These are phyloP conservation scores for Colletotrichum sansevieriae DNA, from an alignment of 2,329 filamentous ascomycete species.

Conservation along the genomic window DNA sequence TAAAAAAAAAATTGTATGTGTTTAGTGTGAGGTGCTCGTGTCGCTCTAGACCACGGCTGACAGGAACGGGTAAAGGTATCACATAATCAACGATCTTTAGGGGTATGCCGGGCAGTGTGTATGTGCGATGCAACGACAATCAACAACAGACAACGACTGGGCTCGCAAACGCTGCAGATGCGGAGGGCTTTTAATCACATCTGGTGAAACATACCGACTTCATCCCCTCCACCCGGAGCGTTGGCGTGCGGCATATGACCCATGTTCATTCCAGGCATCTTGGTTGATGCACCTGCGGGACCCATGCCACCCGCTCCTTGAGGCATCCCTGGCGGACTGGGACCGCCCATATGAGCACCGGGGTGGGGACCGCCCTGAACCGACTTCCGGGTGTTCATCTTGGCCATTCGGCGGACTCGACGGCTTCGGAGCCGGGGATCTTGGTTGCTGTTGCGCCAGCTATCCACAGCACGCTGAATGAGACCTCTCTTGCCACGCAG, in stretches of 20 bases:
- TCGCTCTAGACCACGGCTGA: constrained; percentile 40
- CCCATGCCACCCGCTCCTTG: constrained; percentile 73
- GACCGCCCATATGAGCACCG: constrained; percentile 74
- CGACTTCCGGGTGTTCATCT: constrained; percentile 89
- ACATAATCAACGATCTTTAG: constrained; percentile 45
- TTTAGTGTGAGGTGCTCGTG: constrained; percentile 39
- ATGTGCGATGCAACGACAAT: constrained; percentile 45
- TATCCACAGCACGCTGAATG: constrained; percentile 97
- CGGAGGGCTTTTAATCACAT: constrained; percentile 72
- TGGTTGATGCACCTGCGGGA: constrained; percentile 64
- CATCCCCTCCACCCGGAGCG: constrained; percentile 77
- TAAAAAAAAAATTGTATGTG: constrained; percentile 34
- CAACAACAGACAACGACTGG: constrained; percentile 41
- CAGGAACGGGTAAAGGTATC: constrained; percentile 50
- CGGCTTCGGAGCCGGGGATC: constrained; percentile 91
- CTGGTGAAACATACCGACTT: constrained; percentile 99
- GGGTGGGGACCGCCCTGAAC: constrained; percentile 71
- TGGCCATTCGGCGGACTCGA: constrained; percentile 93
- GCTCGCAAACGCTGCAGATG: constrained; percentile 55
- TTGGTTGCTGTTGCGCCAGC: constrained; percentile 99
- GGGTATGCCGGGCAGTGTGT: constrained; percentile 42
- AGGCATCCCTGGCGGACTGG: constrained; percentile 74
- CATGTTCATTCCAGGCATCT: constrained; percentile 79
- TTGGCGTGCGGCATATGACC: constrained; percentile 79
- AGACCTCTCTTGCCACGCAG: constrained; percentile 93